A percentile compares a stretch with the other conserved stretches of the same genome.
These are phyloP conservation scores for Didymella glomerata DNA, from an alignment of 2,329 filamentous ascomycete genomes.

Conservation along the genomic window DNA sequence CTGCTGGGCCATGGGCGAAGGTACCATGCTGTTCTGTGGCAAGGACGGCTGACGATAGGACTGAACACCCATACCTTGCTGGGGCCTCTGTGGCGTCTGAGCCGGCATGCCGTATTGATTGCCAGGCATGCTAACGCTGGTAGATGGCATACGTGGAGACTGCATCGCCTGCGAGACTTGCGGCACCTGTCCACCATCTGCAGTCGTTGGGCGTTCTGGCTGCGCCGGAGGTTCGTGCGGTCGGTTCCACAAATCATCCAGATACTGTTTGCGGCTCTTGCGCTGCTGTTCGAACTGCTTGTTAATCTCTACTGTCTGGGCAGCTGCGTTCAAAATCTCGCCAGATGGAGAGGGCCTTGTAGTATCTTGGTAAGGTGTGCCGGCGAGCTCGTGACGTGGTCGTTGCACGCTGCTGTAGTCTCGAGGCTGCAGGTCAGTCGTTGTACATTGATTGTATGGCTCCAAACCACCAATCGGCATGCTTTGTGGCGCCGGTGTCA, in stretches of 20 bases:
- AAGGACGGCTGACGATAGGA: conserved; percentile 76
- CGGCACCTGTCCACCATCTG: conserved; percentile 51
- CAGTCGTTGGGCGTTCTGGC: conserved; percentile 53
- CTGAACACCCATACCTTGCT: conserved; percentile 69
- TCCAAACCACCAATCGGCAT: conserved; percentile 73
- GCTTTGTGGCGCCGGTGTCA: conserved; percentile 74
- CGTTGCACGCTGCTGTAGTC: conserved; percentile 86
- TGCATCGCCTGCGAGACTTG: conserved; percentile 56
- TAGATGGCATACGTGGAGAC: conserved; percentile 65
- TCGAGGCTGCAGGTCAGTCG: conserved; percentile 76
- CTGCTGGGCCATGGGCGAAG: conserved; percentile 76
- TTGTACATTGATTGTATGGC: conserved; percentile 76
- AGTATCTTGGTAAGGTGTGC: conserved; percentile 83
- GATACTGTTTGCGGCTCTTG: conserved; percentile 78
- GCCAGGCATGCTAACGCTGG: conserved; percentile 63
- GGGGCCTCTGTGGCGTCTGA: conserved; percentile 65
- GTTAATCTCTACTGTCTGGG: conserved; percentile 90
- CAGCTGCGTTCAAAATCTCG: conserved; percentile 85
- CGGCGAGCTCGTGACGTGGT: conserved; percentile 87
- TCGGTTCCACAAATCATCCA: conserved; percentile 82
- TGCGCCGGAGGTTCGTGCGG: conserved; percentile 78
- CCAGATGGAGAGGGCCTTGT: conserved; percentile 76
- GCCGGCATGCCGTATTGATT: conserved; percentile 67
- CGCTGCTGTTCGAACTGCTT: conserved; percentile 83
- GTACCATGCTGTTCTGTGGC: conserved; percentile 74